Conservation (phyloP, 2,329 filamentous ascomycete species). For the Teratosphaeriaceae sp. region DNA sequence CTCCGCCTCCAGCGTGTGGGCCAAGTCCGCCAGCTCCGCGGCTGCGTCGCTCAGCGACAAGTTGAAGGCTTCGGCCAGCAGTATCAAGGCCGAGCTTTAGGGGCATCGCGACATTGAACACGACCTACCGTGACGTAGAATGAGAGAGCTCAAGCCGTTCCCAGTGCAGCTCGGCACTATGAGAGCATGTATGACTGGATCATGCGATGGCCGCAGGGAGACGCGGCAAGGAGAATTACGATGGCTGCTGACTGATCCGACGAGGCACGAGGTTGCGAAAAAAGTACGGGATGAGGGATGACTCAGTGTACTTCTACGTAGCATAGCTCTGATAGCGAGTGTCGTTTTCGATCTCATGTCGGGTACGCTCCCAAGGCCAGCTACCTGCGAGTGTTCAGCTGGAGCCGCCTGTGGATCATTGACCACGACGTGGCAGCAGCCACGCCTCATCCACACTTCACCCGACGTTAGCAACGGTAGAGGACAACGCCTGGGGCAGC, state of each 20-base stretch:
- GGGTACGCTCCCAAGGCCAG: no score
- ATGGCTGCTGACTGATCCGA: no score
- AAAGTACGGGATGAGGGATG: neutral
- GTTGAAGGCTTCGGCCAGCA: neutral
- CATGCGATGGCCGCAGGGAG: neutral
- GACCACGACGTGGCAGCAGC: no score
- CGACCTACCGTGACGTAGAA: neutral
- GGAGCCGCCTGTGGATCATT: no score
- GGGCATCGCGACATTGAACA: neutral
- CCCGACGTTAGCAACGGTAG: no score
- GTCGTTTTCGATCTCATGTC: no score
- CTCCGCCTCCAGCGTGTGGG: conserved; percentile 5
- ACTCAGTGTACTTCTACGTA: conserved; percentile 1
- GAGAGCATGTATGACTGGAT: conserved; percentile 1
- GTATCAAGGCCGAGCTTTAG: conserved; percentile 3
- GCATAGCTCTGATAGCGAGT: conserved; percentile 1
- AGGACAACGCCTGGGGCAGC: no score
- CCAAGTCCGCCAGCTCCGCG: conserved; percentile 5
- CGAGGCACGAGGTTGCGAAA: neutral
- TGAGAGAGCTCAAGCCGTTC: neutral
- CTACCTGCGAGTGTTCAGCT: no score
- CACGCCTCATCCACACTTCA: no score
- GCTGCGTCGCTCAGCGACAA: neutral
- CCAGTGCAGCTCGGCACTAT: neutral
- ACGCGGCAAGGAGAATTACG: neutral